Base-by-base conservation (phyloP, 2,329 filamentous ascomycete species). In the Venturia effusa region DNA sequence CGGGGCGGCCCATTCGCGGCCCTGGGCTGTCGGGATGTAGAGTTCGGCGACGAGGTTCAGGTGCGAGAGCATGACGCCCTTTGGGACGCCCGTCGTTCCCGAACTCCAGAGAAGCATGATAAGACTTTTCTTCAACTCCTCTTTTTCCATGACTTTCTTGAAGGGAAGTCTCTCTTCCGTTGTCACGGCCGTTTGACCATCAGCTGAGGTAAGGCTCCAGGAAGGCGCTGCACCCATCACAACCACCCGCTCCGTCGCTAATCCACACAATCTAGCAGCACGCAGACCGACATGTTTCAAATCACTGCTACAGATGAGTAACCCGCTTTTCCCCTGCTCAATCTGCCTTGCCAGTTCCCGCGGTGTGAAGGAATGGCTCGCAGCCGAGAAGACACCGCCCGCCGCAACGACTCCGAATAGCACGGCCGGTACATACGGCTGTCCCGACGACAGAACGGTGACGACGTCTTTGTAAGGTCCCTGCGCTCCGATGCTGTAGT, bases 371-470 rank as follows among this genome's bases (percentile, higher is more conserved):
- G 76, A 61, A 78, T 81, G 0, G 81, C 82, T 60, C 10, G 62
- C 51, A 17, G 43, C 24, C 11, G 51, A 64, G 32, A 40, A 64
- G 2, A 87, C 78, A 24, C 83, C 84, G 0, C 81, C 83, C 1
- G 83, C 83, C 2, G 81, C 84, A 61, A 87, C 76, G 63, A 84
- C 78, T 10, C 79, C 81, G 67, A 78, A 86, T 68, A 84, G 82
- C 1, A 83, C 67, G 13, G 79, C 75, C 0, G 83, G 79, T 0
- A 85, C 74, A 4, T 84, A 75, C 51, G 79, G 78, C 67, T 86
- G 81, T 1, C 84, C 84, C 0, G 80, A 79, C 0, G 81, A 83
- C 27, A 86, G 78, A 22, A 80, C 77, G 15, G 85, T 80, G 3
- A 85, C 79, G 67, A 75, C 74, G 62, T 75, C 74, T 63, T 77